phyloP scores from a whole-genome alignment of 306 rosid species.

The Acmispon strigosus region DNA sequence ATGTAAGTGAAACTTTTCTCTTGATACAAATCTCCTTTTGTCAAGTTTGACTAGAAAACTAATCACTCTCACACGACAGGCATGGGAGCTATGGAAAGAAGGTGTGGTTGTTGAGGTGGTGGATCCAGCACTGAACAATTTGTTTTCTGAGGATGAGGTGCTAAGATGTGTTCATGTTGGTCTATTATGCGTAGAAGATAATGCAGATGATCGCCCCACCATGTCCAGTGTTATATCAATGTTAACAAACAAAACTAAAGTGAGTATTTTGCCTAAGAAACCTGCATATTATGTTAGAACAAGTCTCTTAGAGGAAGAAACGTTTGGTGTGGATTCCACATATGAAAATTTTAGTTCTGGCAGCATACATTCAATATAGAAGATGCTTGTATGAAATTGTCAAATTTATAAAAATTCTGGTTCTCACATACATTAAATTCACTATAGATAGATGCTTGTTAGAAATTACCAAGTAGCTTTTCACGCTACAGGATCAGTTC shows the following conservation, averaged over 20 bases:
- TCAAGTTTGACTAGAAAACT: background rate
- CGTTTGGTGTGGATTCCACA: background rate
- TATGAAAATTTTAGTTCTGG: too few species aligned
- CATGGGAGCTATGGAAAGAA: conserved; percentile 21
- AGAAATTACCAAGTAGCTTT: too few species aligned
- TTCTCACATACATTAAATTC: too few species aligned
- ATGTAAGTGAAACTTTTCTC: conserved; percentile 3
- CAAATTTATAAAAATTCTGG: too few species aligned
- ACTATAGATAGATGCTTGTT: too few species aligned
- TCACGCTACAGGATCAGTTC: too few species aligned
- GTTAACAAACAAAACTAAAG: conserved; percentile 13
- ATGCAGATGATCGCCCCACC: conserved; percentile 15
- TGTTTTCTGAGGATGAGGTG: background rate
- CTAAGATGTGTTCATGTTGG: conserved; percentile 23
- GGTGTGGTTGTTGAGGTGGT: background rate
- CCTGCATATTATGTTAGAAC: conserved; percentile 21
- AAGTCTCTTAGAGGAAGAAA: background rate
- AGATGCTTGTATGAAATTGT: too few species aligned
- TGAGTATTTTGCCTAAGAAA: background rate
- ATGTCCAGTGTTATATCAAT: conserved; percentile 7
- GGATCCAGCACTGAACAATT: background rate
- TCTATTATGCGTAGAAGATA: conserved; percentile 18
- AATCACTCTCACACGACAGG: background rate
- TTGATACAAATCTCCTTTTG: background rate
- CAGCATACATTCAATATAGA: too few species aligned